A percentile compares a stretch with the other conserved stretches of the same genome.
Conservation (phyloP, 441 rosid species). For the Gossypium lobatum region DNA sequence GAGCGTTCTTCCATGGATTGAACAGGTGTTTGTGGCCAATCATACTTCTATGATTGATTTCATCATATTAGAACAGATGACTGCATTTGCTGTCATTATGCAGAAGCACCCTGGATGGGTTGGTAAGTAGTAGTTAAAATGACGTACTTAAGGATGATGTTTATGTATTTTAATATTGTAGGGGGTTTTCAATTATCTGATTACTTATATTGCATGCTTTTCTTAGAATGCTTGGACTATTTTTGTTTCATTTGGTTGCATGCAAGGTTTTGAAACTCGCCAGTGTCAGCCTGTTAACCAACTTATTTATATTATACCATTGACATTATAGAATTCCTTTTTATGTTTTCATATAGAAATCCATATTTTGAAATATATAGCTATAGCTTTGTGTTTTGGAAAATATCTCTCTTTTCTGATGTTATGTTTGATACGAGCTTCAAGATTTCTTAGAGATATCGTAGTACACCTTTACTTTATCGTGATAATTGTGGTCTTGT, state of each 20-base stretch:
- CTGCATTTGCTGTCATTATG: slow-evolving; percentile 96
- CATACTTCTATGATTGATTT: slow-evolving; percentile 99
- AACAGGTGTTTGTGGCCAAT: slow-evolving; percentile 94
- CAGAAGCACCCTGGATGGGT: slow-evolving; percentile 99
- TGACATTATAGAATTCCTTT: neutral
- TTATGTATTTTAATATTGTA: neutral
- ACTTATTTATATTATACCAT: neutral
- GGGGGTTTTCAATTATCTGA: neutral
- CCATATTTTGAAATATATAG: neutral
- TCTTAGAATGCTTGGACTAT: neutral
- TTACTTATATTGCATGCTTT: neutral
- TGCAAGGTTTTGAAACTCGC: neutral
- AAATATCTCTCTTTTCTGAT: neutral
- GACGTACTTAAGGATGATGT: neutral
- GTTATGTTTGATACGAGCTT: neutral
- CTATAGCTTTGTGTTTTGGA: neutral
- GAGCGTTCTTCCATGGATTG: slow-evolving; percentile 16
- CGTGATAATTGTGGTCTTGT: neutral
- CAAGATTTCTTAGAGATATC: neutral
- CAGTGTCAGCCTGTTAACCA: neutral
- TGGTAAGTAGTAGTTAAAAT: slow-evolving; percentile 50
- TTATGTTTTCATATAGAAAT: neutral
- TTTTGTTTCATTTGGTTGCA: neutral
- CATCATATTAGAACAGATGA: slow-evolving; percentile 90
- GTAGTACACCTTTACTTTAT: neutral